Conservation (phyloP, 2,329 filamentous ascomycete species). For the Talaromyces atroroseus region DNA sequence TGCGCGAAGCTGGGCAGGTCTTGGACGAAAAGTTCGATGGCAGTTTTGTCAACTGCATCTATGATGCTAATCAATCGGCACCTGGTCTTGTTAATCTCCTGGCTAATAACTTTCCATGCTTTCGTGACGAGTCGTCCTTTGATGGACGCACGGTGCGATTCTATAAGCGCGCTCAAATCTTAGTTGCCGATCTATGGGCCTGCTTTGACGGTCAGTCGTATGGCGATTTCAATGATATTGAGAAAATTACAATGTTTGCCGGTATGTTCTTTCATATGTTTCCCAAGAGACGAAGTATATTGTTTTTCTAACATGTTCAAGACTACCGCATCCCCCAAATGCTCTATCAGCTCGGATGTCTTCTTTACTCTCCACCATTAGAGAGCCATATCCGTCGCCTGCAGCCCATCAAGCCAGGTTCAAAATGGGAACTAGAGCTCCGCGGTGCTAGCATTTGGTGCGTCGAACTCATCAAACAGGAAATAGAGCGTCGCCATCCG, state of each 20-base stretch:
- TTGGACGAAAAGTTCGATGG: slow-evolving; percentile 75
- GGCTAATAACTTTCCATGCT: slow-evolving; percentile 74
- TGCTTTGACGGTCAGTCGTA: slow-evolving; percentile 78
- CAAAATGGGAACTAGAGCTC: slow-evolving; percentile 78
- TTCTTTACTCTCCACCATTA: slow-evolving; percentile 77
- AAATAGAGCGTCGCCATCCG: slow-evolving; percentile 70
- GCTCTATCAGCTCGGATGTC: slow-evolving; percentile 71
- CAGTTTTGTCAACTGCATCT: slow-evolving; percentile 67
- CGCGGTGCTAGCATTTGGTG: slow-evolving; percentile 95
- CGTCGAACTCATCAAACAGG: slow-evolving; percentile 77
- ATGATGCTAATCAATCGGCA: slow-evolving; percentile 70
- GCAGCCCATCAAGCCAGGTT: slow-evolving; percentile 63
- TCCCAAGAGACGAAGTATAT: too few species aligned
- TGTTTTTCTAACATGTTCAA: slow-evolving; percentile 19
- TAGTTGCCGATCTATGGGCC: slow-evolving; percentile 94
- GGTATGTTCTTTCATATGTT: slow-evolving; percentile 43
- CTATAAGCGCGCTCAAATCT: slow-evolving; percentile 90
- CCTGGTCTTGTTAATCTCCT: slow-evolving; percentile 80
- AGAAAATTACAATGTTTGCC: slow-evolving; percentile 97
- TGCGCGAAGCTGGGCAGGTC: slow-evolving; percentile 76
- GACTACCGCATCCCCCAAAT: slow-evolving; percentile 97
- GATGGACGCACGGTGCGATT: slow-evolving; percentile 72
- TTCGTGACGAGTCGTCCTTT: slow-evolving; percentile 74
- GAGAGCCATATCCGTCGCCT: slow-evolving; percentile 63
- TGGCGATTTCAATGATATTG: slow-evolving; percentile 82